Evolutionary conservation across 2,329 filamentous ascomycete species (phyloP).

Genomic region (Pseudocercospora cruenta): DNA sequence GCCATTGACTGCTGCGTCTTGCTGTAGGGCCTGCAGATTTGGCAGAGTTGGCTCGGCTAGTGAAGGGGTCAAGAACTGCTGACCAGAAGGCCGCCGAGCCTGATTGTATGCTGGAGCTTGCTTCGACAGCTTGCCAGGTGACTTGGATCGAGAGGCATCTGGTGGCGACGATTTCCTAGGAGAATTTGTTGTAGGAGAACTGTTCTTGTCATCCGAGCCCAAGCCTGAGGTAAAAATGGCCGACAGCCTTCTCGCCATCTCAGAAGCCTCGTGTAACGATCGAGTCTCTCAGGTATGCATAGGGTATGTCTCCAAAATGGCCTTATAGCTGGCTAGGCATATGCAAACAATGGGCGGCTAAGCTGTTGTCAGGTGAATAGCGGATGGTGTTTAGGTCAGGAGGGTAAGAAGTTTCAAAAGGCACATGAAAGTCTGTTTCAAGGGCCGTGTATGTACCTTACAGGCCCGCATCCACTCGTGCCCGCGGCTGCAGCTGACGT

Average conservation of each 20-base stretch:
- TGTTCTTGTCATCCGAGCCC: slow-evolving; percentile 25
- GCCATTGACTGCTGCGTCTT: slow-evolving; percentile 17
- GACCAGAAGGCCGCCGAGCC: slow-evolving; percentile 23
- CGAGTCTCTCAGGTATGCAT: neutral
- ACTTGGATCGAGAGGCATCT: slow-evolving; percentile 24
- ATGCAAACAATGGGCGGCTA: neutral
- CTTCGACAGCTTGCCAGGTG: slow-evolving; percentile 29
- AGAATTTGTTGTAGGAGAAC: slow-evolving; percentile 13
- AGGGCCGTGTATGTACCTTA: slow-evolving; percentile 2
- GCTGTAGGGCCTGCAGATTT: slow-evolving; percentile 30
- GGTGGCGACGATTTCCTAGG: slow-evolving; percentile 23
- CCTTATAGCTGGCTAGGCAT: neutral
- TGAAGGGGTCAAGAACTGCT: slow-evolving; percentile 22
- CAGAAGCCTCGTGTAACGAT: slow-evolving; percentile 1
- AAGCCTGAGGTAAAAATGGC: slow-evolving; percentile 27
- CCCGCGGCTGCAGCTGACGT: slow-evolving; percentile 5
- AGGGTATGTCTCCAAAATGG: neutral
- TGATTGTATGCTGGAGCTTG: slow-evolving; percentile 25
- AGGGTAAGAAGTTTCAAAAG: slow-evolving; percentile 1
- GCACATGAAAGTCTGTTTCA: slow-evolving; percentile 8
- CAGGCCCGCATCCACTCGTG: neutral
- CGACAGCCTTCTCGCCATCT: slow-evolving; percentile 29
- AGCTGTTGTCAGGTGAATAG: slow-evolving; percentile 2
- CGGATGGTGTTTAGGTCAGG: neutral
- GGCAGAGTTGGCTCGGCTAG: slow-evolving; percentile 23